Conservation (phyloP, 1,284 basidiomycete genomes). For the Crocinoboletus sp. region DNA sequence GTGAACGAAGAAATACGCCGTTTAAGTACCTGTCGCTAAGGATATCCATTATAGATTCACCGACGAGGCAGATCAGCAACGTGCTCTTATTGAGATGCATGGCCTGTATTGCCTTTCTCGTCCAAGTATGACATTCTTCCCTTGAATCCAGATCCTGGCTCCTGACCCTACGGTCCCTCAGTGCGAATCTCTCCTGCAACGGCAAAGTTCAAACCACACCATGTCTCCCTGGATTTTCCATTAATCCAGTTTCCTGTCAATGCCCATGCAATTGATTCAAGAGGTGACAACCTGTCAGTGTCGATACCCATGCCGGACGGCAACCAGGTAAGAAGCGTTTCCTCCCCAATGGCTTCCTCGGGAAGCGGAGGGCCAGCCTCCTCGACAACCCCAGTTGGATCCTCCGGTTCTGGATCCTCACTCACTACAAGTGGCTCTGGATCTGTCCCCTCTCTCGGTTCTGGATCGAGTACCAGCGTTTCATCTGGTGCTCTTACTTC, state of each 20-base stretch:
- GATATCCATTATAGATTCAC: slow-evolving; percentile 54
- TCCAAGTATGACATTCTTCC: slow-evolving; percentile 56
- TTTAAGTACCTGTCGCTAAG: slow-evolving; percentile 5
- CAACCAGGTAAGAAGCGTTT: slow-evolving; percentile 55
- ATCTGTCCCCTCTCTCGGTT: slow-evolving; percentile 54
- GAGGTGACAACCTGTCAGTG: slow-evolving; percentile 37
- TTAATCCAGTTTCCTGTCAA: slow-evolving; percentile 43
- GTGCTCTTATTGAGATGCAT: slow-evolving; percentile 87
- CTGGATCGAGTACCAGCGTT: slow-evolving; percentile 47
- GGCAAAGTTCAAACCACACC: slow-evolving; percentile 72
- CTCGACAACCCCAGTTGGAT: slow-evolving; percentile 40
- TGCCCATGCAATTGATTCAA: slow-evolving; percentile 29
- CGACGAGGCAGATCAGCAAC: slow-evolving; percentile 82
- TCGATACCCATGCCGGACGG: slow-evolving; percentile 43
- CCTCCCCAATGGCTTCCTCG: slow-evolving; percentile 56
- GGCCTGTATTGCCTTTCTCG: slow-evolving; percentile 81
- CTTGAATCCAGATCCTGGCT: slow-evolving; percentile 26
- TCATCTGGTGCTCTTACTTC: slow-evolving; percentile 42
- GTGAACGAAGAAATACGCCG: slow-evolving; percentile 35
- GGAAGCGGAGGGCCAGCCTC: slow-evolving; percentile 32
- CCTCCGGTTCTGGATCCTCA: slow-evolving; percentile 53
- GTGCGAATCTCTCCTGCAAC: slow-evolving; percentile 90
- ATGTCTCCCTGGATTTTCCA: slow-evolving; percentile 43
- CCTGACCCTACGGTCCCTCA: slow-evolving; percentile 30
- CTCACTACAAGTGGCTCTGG: slow-evolving; percentile 43